Evolutionary conservation across 1,284 basidiomycete genomes (phyloP), one percentile per base, ranked within the genome.

Genomic region (Rhodotorula sp.): DNA sequence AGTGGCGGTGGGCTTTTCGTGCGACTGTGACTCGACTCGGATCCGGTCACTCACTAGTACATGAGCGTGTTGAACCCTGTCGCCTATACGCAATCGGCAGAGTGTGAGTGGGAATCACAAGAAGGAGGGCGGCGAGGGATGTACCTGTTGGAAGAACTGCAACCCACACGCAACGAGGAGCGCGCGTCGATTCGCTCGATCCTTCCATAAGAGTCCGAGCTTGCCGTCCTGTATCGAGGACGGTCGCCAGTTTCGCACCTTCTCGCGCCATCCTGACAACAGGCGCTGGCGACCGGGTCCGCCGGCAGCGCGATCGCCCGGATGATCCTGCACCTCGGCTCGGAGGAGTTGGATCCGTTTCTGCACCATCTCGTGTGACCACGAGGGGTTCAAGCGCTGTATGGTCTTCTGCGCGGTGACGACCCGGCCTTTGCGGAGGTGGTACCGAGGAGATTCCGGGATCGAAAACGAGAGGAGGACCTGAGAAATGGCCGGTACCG

Each of bases 61-160:
- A 89, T 89, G 63, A 89, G 83, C 6, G 62, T 64, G 60, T 78
- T 77, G 66, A 76, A 76, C 0, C 91, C 90, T 3, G 62, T 45
- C n/a, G 43, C 34, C 16, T 48, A 48, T 12, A 49, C 4, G 23
- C 23, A n/a, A 18, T 5, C 14, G 5, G 23, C 49, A 26, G 49
- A 18, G 10, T 18, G 47, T 47, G n/a, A 19, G 14, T 43, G 38
- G 38, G 38, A 43, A 43, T 43, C 15, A 15, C 14, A 31, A 50
- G 26, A 7, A 50, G 19, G 5, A 50, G 16, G 23, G 7, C 28
- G 18, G 34, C 3, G 28, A 18, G n/a, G 47, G 28, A 26, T 48
- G 28, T 70, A 91, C 83, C 79, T 93, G 91, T 77, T 92, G 91
- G 80, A 88, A 89, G 0, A 88, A 89, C 81, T 92, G 91, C 79